These are phyloP conservation scores for Stephania japonica DNA, from an alignment of 164 flowering plant genomes.

Conservation along the genomic window DNA sequence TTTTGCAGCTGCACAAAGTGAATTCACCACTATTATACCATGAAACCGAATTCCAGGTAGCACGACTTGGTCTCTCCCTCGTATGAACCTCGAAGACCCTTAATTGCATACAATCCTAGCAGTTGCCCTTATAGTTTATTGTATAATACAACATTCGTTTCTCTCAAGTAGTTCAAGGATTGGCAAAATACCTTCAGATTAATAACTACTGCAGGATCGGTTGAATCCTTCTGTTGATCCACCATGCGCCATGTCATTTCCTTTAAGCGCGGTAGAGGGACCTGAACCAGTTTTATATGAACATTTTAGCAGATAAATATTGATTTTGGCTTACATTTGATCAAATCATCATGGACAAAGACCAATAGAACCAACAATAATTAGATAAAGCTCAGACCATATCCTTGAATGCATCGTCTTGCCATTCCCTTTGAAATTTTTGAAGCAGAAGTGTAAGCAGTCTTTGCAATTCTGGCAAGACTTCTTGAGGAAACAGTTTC, in stretches of 20 bases:
- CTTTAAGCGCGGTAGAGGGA: constrained; percentile 40
- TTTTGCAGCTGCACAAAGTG: constrained; percentile 45
- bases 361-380: background rate
- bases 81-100: background rate
- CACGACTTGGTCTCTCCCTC: background rate
- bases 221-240: constrained; percentile 27
- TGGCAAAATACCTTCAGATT: constrained; percentile 44
- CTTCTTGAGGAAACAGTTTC: constrained; percentile 65
- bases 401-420: constrained; percentile 29
- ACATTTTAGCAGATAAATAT: background rate
- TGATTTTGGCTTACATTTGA: background rate
- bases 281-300: constrained; percentile 24
- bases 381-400: background rate
- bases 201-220: constrained; percentile 41
- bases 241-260: constrained; percentile 65
- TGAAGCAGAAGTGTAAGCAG: constrained; percentile 70
- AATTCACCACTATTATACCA: constrained; percentile 1
- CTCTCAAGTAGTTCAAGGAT: background rate
- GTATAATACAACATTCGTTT: background rate
- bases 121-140: background rate
- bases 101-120: background rate
- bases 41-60: background rate
- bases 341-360: background rate
- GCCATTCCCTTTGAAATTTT: constrained; percentile 74
- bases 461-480: constrained; percentile 58